Conservation (phyloP, 2,329 filamentous ascomycete species). For the Epichloe gansuensis region DNA sequence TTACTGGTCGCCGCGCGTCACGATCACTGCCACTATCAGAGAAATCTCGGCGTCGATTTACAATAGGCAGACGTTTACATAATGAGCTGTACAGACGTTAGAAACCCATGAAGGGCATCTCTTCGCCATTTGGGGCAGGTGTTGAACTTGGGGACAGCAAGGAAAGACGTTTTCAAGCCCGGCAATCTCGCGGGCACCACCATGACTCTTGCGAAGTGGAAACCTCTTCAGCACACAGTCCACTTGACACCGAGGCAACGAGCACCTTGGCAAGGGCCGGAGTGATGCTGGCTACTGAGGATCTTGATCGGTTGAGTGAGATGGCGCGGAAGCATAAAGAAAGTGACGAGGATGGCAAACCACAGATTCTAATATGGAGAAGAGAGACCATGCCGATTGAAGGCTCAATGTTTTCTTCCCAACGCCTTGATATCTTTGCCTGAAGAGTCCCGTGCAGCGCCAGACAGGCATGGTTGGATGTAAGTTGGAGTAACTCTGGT, state of each 20-base stretch:
- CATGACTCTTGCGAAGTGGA: conserved; percentile 13
- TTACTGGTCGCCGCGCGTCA: neutral
- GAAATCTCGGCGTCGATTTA: neutral
- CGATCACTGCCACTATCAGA: conserved; percentile 1
- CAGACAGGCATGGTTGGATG: too few relatives aligned
- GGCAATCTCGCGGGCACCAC: conserved; percentile 15
- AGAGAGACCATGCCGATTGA: neutral
- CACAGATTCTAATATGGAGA: neutral
- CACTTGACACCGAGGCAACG: conserved; percentile 11
- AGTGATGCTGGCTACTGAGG: conserved; percentile 16
- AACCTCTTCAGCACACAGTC: conserved; percentile 11
- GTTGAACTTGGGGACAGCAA: conserved; percentile 14
- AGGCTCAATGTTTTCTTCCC: neutral
- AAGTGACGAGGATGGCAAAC: neutral
- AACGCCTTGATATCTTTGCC: too few relatives aligned
- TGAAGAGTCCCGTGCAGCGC: neutral
- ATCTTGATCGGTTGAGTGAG: conserved; percentile 21
- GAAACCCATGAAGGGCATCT: neutral
- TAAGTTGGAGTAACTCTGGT: neutral
- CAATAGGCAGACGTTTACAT: neutral
- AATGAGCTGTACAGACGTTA: conserved; percentile 4
- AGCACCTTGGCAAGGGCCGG: conserved; percentile 16
- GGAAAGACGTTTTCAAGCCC: conserved; percentile 19
- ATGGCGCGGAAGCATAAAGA: conserved; percentile 11
- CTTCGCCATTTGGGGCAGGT: neutral